A percentile compares a stretch with the other conserved stretches of the same genome.
Evolutionary conservation across 78 protist genomes (phyloP).

Genomic region (Cyanophora paradoxa): DNA sequence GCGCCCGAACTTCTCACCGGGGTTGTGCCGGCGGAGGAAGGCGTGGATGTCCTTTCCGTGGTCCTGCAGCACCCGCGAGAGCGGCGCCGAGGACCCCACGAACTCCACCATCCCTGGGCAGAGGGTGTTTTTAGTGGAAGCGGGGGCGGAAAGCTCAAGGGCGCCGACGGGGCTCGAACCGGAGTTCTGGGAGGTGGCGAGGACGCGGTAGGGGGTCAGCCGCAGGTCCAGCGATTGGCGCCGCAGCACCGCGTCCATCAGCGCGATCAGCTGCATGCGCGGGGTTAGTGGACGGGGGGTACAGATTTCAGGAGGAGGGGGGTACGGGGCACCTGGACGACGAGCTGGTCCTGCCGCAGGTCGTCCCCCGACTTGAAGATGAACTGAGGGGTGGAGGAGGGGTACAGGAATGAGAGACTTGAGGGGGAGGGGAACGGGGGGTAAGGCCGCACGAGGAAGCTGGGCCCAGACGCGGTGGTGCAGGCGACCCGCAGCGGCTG

Average conservation of each 20-base stretch:
- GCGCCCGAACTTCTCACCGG: no score
- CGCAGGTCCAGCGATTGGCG: conserved; percentile 76
- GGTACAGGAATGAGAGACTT: no score
- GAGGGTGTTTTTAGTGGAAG: no score
- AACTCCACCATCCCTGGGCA: conserved; percentile 22
- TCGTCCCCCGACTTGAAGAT: conserved; percentile 91
- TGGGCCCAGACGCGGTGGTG: no score
- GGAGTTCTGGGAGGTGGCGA: conserved; percentile 79
- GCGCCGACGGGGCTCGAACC: background rate
- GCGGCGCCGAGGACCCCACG: conserved; percentile 28
- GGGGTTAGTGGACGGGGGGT: no score
- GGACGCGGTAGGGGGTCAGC: conserved; percentile 86
- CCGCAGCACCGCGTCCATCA: conserved; percentile 82
- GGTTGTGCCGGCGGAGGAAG: conserved; percentile 43
- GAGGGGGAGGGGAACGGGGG: no score
- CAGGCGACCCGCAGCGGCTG: no score
- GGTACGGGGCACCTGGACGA: no score
- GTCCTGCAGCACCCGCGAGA: conserved; percentile 47
- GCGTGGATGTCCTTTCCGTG: conserved; percentile 60
- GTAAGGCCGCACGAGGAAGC: no score
- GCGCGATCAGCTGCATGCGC: conserved; percentile 74
- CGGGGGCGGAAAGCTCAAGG: background rate
- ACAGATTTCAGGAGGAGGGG: no score
- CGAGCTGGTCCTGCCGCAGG: conserved; percentile 92
- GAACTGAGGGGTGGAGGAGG: no score